phyloP scores from a whole-genome alignment of 192 early-diverging fungal species.

The Spizellomyces sp. region DNA sequence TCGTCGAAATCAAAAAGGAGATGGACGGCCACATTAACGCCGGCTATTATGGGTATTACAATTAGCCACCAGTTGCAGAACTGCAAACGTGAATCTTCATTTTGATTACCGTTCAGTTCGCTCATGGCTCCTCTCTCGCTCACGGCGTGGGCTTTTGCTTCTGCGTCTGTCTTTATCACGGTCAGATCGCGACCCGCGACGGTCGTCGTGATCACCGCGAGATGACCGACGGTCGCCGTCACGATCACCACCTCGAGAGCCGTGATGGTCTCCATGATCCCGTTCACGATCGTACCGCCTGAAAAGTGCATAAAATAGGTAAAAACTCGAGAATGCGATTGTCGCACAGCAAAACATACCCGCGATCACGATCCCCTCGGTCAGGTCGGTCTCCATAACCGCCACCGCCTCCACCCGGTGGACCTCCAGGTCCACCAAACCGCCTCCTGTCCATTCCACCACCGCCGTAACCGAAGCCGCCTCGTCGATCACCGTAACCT shows the following conservation, averaged over 20 bases:
- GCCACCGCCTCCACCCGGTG: slow-evolving; percentile 51
- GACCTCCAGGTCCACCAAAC: slow-evolving; percentile 45
- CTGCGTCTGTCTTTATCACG: neutral
- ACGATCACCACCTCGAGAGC: slow-evolving; percentile 18
- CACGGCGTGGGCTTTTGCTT: neutral
- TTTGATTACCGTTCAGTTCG: neutral
- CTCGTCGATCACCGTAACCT: slow-evolving; percentile 33
- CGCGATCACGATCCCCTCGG: slow-evolving; percentile 8
- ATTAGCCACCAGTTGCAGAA: no score
- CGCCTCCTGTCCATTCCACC: slow-evolving; percentile 29
- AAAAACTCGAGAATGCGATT: neutral
- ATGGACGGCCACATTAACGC: no score
- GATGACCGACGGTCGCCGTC: slow-evolving; percentile 37
- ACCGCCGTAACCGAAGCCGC: slow-evolving; percentile 26
- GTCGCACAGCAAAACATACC: neutral
- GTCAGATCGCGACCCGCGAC: slow-evolving; percentile 12
- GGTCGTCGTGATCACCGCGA: slow-evolving; percentile 21
- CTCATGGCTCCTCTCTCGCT: slow-evolving; percentile 26
- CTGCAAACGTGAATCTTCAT: neutral
- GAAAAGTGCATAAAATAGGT: neutral
- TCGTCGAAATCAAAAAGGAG: no score
- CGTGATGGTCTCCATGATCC: neutral
- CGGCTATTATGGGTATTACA: no score
- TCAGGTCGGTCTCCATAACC: slow-evolving; percentile 34
- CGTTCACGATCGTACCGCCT: neutral